Percentiles rank a stretch among this genome's conserved stretches.
Evolutionary conservation across 208 protist species (phyloP).

Genomic region (Novymonas esmeraldas): DNA sequence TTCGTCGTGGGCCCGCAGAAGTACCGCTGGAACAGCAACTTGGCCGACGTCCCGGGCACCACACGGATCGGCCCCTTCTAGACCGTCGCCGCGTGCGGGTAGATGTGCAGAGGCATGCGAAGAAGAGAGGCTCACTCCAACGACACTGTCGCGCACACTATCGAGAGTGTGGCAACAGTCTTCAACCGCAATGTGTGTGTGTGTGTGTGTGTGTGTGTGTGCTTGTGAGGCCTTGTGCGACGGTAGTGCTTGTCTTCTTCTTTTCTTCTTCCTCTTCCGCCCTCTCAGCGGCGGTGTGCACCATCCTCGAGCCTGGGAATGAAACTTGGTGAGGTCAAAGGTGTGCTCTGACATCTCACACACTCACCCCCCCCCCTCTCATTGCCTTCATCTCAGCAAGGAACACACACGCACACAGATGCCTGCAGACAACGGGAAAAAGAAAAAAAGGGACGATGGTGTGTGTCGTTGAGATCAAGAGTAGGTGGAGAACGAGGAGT

Average conservation of each 20-base stretch:
- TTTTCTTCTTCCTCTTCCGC: too few species aligned
- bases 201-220: too few species aligned
- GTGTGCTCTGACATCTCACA: neutral
- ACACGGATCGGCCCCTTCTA: conserved; percentile 82
- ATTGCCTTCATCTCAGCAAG: neutral
- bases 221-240: too few species aligned
- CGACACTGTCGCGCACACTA: too few species aligned
- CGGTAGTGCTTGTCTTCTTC: too few species aligned
- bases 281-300: too few species aligned
- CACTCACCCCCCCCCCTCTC: neutral
- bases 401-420: neutral
- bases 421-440: neutral
- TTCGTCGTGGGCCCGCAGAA: conserved; percentile 87
- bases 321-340: neutral
- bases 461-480: neutral
- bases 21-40: conserved; percentile 77
- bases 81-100: neutral
- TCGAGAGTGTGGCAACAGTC: too few species aligned
- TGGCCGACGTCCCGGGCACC: conserved; percentile 81
- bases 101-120: too few species aligned
- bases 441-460: neutral
- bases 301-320: too few species aligned
- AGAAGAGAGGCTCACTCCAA: too few species aligned
- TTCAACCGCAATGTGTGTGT: too few species aligned
- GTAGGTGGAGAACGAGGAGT: too few species aligned